Evolutionary conservation across 2,329 filamentous ascomycete species (phyloP).

Genomic region (Nakataea oryzae): DNA sequence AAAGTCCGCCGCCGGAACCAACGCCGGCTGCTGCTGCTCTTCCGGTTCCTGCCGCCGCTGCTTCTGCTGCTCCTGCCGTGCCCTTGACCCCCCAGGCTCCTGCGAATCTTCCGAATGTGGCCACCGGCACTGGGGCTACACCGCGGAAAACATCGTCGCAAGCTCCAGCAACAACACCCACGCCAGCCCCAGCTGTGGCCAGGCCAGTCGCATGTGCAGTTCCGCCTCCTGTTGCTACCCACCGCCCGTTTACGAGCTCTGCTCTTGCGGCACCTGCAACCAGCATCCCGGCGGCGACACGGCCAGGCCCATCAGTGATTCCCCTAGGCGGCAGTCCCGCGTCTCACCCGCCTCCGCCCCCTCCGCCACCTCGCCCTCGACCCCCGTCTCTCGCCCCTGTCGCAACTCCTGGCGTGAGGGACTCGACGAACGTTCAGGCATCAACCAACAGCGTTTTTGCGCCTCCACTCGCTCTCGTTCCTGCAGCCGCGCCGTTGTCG

Average conservation of each 20-base stretch:
- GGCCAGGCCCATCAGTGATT: background rate
- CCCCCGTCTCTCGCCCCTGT: background rate
- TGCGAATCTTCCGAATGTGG: background rate
- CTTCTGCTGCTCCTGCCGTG: background rate
- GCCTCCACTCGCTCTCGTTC: background rate
- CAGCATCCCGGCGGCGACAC: no score
- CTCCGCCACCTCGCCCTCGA: background rate
- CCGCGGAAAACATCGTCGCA: background rate
- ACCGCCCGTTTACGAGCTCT: background rate
- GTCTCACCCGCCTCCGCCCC: background rate
- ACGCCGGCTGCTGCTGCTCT: background rate
- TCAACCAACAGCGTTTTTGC: background rate
- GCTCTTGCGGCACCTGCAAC: background rate
- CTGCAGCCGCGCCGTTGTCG: background rate
- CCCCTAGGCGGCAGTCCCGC: background rate
- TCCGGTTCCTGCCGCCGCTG: background rate
- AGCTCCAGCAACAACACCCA: background rate
- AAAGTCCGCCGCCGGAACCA: conserved; percentile 5
- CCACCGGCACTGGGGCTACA: background rate
- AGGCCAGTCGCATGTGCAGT: background rate
- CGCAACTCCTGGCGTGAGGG: background rate
- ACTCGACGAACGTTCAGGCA: background rate
- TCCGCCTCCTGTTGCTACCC: background rate
- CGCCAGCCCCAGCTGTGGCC: background rate
- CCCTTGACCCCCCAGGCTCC: background rate